phyloP scores from a whole-genome alignment of 164 flowering plant genomes.

The Piper betle region DNA sequence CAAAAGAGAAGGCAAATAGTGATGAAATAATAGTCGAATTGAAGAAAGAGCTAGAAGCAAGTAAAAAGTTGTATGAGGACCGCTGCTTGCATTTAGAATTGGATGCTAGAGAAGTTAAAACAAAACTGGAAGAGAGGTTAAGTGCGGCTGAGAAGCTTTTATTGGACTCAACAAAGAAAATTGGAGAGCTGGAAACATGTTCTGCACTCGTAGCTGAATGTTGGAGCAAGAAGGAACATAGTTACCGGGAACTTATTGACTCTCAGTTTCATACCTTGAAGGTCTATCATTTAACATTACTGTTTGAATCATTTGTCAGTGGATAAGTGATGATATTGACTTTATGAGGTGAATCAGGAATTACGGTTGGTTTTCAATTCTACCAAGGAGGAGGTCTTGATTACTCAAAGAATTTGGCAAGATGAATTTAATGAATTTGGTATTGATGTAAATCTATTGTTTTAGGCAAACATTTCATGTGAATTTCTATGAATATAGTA shows the following conservation, averaged over 20 bases:
- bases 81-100: constrained; percentile 35
- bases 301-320: not conserved
- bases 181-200: constrained; percentile 45
- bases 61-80: constrained; percentile 34
- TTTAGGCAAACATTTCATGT: constrained; percentile 1
- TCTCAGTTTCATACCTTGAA: constrained; percentile 36
- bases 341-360: constrained; percentile 31
- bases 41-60: constrained; percentile 39
- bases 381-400: constrained; percentile 49
- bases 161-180: constrained; percentile 38
- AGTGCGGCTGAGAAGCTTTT: constrained; percentile 47
- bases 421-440: constrained; percentile 63
- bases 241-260: constrained; percentile 34
- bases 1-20: constrained; percentile 40
- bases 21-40: constrained; percentile 37
- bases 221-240: constrained; percentile 50
- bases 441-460: constrained; percentile 7
- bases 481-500: not conserved
- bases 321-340: constrained; percentile 1
- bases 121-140: constrained; percentile 34
- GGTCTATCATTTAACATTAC: constrained; percentile 28
- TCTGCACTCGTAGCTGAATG: constrained; percentile 36
- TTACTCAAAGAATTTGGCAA: constrained; percentile 27
- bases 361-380: constrained; percentile 41
- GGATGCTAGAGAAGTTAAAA: constrained; percentile 35